Percentiles rank a stretch among this genome's conserved stretches.
Conservation (phyloP, 176 grass and related monocot genomes). For the Ensete ventricosum region DNA sequence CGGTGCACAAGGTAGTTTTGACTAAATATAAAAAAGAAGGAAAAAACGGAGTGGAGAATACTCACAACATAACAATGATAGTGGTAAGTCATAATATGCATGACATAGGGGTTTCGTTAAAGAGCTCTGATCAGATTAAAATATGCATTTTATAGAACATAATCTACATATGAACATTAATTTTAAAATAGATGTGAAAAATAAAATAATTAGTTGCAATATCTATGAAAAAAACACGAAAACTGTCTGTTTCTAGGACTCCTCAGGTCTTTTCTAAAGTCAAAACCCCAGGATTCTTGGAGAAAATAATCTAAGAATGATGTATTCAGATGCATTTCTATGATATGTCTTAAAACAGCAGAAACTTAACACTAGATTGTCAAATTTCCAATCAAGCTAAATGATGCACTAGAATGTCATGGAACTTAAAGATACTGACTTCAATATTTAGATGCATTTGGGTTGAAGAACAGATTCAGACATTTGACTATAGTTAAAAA, state of each 20-base stretch:
- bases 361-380: background rate
- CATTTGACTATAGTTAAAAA: background rate
- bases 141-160: too few relatives aligned
- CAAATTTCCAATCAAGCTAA: background rate
- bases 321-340: background rate
- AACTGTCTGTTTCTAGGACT: background rate
- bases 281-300: background rate
- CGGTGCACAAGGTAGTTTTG: too few relatives aligned
- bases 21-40: too few relatives aligned
- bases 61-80: background rate
- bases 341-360: background rate
- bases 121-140: too few relatives aligned
- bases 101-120: too few relatives aligned
- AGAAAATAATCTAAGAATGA: background rate
- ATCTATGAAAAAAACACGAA: too few relatives aligned
- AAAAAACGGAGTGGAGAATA: background rate
- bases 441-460: conserved; percentile 1
- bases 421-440: background rate
- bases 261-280: background rate
- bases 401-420: background rate
- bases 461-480: background rate
- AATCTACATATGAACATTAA: background rate
- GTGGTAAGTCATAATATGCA: background rate
- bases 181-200: background rate
- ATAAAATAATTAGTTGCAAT: too few relatives aligned